Evolutionary conservation across 768 basidiomycete species (phyloP).

Genomic region (Termitomyces sp.): DNA sequence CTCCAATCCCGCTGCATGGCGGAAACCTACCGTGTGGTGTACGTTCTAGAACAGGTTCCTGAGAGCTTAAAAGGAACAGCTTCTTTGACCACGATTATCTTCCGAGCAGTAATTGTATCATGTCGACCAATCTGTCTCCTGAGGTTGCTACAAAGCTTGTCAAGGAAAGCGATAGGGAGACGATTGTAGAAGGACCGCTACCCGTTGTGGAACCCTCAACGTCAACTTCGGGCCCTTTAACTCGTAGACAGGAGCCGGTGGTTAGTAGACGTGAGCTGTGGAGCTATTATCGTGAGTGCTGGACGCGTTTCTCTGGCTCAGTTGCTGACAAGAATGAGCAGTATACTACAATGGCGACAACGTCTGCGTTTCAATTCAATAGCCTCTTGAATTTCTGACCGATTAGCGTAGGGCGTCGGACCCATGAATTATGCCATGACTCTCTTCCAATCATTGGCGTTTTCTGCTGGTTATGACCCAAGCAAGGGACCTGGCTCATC

Average conservation of each 20-base stretch:
- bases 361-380: slow-evolving; percentile 29
- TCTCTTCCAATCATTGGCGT: slow-evolving; percentile 67
- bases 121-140: not conserved
- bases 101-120: not conserved
- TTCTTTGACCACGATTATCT: not conserved
- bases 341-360: slow-evolving; percentile 84
- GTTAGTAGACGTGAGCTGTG: slow-evolving; percentile 73
- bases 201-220: not conserved
- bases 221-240: not conserved
- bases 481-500: slow-evolving; percentile 64
- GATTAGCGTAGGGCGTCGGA: slow-evolving; percentile 53
- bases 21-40: not conserved
- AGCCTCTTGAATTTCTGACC: not conserved
- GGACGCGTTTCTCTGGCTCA: not conserved
- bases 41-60: not conserved
- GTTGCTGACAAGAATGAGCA: slow-evolving; percentile 20
- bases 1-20: not conserved
- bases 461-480: slow-evolving; percentile 72
- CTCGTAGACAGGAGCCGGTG: slow-evolving; percentile 41
- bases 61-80: not conserved
- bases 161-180: not conserved
- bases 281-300: slow-evolving; percentile 67
- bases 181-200: not conserved
- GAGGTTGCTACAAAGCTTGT: not conserved
- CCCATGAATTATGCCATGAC: slow-evolving; percentile 68